Percentiles rank a stretch among this genome's conserved stretches.
Evolutionary conservation across 179 eudicot genomes (phyloP).

Genomic region (Kewa caespitosa): DNA sequence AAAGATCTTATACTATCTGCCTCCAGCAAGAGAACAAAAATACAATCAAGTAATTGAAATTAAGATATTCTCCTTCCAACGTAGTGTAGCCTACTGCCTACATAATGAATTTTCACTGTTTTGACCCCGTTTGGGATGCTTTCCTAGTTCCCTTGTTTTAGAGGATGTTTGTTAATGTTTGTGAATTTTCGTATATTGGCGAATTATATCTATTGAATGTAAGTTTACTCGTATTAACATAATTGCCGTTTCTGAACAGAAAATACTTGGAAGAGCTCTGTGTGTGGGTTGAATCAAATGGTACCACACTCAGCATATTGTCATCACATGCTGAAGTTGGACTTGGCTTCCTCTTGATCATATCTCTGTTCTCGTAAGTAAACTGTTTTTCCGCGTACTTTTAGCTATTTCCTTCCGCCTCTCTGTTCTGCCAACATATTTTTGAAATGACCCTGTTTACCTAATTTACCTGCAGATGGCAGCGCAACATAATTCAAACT

Average conservation of each 20-base stretch:
- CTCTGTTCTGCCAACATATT: neutral
- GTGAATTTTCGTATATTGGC: neutral
- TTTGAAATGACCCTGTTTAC: neutral
- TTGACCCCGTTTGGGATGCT: too few species aligned
- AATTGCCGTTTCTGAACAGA: constrained; percentile 44
- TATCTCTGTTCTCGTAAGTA: constrained; percentile 89
- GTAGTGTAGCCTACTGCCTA: too few species aligned
- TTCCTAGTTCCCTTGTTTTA: neutral
- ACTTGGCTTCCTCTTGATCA: constrained; percentile 79
- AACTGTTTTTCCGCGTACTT: neutral
- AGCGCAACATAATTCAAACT: constrained; percentile 82
- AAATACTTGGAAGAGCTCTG: constrained; percentile 91
- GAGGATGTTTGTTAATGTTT: neutral
- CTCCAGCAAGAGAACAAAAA: too few species aligned
- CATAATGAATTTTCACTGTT: too few species aligned
- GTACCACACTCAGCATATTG: constrained; percentile 83
- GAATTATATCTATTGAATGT: neutral
- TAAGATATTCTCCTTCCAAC: too few species aligned
- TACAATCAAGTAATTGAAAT: too few species aligned
- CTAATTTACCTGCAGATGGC: constrained; percentile 71
- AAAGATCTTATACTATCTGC: too few species aligned
- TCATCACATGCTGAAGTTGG: constrained; percentile 96
- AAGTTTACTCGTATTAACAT: neutral
- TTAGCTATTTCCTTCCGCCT: neutral
- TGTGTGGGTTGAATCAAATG: constrained; percentile 94